Percentiles rank a stretch among this genome's conserved stretches.
Conservation (phyloP, 257 asterid genomes). For the Salvia miltiorrhiza region DNA sequence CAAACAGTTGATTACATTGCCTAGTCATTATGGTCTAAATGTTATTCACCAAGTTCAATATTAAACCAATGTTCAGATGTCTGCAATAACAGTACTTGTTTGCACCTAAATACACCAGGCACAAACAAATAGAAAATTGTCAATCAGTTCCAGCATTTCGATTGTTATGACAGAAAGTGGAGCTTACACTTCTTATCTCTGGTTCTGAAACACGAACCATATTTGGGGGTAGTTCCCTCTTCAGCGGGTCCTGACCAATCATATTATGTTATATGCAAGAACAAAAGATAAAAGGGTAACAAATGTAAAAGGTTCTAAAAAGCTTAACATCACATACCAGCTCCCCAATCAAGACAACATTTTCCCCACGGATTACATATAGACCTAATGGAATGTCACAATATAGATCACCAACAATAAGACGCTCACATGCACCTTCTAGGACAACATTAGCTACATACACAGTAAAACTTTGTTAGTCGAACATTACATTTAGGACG, state of each 20-base stretch:
- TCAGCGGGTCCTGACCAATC: constrained; percentile 64
- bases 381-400: constrained; percentile 92
- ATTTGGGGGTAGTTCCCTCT: constrained; percentile 83
- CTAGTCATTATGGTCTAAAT: background rate
- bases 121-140: background rate
- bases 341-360: constrained; percentile 96
- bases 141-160: background rate
- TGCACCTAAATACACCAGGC: background rate
- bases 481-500: background rate
- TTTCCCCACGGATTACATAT: constrained; percentile 93
- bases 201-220: constrained; percentile 72
- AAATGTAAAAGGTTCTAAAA: background rate
- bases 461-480: constrained; percentile 21
- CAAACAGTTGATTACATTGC: background rate
- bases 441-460: constrained; percentile 89
- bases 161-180: background rate
- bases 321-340: constrained; percentile 52
- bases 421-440: constrained; percentile 95
- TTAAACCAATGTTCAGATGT: background rate
- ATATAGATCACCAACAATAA: constrained; percentile 84
- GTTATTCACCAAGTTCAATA: background rate
- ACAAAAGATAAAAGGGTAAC: background rate
- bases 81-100: background rate
- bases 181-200: constrained; percentile 79
- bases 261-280: constrained; percentile 9